Percentiles rank a stretch among this genome's conserved stretches.
phyloP scores from a whole-genome alignment of 495 filamentous ascomycete species.

The Chaetomium tenue region DNA sequence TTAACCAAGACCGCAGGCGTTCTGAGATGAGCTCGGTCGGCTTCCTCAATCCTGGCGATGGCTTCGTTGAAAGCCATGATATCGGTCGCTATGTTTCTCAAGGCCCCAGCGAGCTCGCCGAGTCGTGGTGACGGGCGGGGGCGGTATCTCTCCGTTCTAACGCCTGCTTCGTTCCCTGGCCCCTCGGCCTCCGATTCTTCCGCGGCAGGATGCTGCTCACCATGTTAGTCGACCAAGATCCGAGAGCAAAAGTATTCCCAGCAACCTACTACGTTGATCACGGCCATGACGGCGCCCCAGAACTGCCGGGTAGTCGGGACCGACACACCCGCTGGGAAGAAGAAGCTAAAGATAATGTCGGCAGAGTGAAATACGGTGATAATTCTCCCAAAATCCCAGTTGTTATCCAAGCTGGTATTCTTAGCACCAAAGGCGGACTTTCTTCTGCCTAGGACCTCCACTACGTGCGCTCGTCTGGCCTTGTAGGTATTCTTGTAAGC shows the following conservation, averaged over 20 bases:
- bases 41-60: not conserved
- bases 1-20: not conserved
- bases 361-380: slow-evolving; percentile 36
- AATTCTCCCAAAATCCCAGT: slow-evolving; percentile 27
- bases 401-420: not conserved
- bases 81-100: not conserved
- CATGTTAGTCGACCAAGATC: too few species aligned
- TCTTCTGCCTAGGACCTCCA: not conserved
- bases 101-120: not conserved
- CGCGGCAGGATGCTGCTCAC: too few species aligned
- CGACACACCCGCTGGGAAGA: slow-evolving; percentile 30
- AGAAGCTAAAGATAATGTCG: slow-evolving; percentile 38
- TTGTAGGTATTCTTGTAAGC: not conserved
- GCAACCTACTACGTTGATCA: slow-evolving; percentile 32
- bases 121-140: not conserved
- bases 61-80: slow-evolving; percentile 5
- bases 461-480: not conserved
- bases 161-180: too few species aligned
- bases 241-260: not conserved
- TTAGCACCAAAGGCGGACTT: too few species aligned
- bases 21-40: not conserved
- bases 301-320: slow-evolving; percentile 35
- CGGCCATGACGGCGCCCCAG: slow-evolving; percentile 37
- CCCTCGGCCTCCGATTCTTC: too few species aligned
- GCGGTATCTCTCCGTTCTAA: not conserved